These are phyloP conservation scores for Actinomucor elegans DNA, from an alignment of 371 early-diverging fungal species.

Conservation along the genomic window DNA sequence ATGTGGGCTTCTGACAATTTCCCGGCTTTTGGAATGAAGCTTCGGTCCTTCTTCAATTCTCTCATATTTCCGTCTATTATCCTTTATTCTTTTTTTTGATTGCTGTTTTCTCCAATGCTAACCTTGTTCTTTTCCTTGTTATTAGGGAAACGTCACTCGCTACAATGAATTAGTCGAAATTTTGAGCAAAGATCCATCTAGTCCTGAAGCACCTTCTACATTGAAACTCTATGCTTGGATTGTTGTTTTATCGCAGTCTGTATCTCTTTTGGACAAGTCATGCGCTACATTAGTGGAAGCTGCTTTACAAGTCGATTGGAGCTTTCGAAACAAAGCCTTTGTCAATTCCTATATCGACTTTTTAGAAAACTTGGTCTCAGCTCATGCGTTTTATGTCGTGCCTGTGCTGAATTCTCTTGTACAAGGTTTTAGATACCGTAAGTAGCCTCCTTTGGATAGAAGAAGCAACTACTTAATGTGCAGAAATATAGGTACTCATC, in stretches of 20 bases:
- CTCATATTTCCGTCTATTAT: neutral
- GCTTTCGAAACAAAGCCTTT: slow-evolving; percentile 58
- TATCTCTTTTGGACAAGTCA: slow-evolving; percentile 54
- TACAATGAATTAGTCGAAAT: slow-evolving; percentile 56
- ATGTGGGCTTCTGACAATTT: neutral
- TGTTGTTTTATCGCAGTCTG: slow-evolving; percentile 51
- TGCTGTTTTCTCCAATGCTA: no score
- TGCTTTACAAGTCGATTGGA: slow-evolving; percentile 72
- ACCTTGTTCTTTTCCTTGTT: neutral
- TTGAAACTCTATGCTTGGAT: slow-evolving; percentile 54
- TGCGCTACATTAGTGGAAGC: slow-evolving; percentile 71
- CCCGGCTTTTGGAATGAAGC: slow-evolving; percentile 6
- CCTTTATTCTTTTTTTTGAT: neutral
- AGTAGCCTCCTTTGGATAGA: slow-evolving; percentile 6
- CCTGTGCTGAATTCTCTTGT: slow-evolving; percentile 70
- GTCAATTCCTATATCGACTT: slow-evolving; percentile 69
- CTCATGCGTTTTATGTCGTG: slow-evolving; percentile 77
- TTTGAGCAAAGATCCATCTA: slow-evolving; percentile 39
- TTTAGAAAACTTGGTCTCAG: slow-evolving; percentile 80
- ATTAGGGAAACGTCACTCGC: slow-evolving; percentile 48
- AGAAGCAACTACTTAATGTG: no score
- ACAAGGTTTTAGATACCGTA: slow-evolving; percentile 63
- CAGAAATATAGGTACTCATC: slow-evolving; percentile 13
- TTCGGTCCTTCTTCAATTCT: slow-evolving; percentile 12
- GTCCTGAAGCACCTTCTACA: slow-evolving; percentile 50